Conservation (phyloP, 129 eudicot genomes). For the Flaveria ramosissima region DNA sequence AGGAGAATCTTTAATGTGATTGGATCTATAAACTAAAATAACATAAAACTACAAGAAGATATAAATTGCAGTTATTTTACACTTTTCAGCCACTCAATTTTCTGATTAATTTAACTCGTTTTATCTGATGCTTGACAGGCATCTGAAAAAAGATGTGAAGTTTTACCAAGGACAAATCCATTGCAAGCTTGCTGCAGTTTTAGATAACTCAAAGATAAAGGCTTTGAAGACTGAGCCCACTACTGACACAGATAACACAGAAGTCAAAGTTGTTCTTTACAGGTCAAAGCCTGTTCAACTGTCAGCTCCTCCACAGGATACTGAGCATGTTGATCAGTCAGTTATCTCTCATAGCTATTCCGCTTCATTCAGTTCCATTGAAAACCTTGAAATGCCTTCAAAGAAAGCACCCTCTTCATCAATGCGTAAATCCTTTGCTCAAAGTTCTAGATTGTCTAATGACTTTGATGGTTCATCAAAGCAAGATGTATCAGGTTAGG, state of each 20-base stretch:
- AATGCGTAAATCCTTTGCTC: constrained; percentile 29
- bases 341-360: constrained; percentile 33
- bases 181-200: constrained; percentile 64
- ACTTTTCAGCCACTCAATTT: background rate
- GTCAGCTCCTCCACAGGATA: constrained; percentile 37
- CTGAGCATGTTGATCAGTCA: constrained; percentile 43
- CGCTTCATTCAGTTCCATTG: constrained; percentile 41
- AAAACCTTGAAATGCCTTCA: constrained; percentile 48
- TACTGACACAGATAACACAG: constrained; percentile 46
- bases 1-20: too few species aligned
- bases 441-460: constrained; percentile 34
- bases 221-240: constrained; percentile 32
- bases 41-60: too few species aligned
- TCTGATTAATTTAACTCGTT: background rate
- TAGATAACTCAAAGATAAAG: constrained; percentile 45
- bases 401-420: constrained; percentile 39
- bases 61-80: too few species aligned
- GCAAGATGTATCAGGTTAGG: constrained; percentile 58
- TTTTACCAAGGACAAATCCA: constrained; percentile 61
- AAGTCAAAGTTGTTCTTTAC: constrained; percentile 53
- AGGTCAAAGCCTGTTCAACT: constrained; percentile 59
- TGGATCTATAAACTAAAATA: too few species aligned
- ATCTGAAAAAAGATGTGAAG: constrained; percentile 54
- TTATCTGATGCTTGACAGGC: constrained; percentile 44
- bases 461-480: constrained; percentile 33